Percentiles rank a stretch among this genome's conserved stretches.
Evolutionary conservation across 495 filamentous ascomycete genomes (phyloP).

Genomic region (Penicillium psychrofluorescens): DNA sequence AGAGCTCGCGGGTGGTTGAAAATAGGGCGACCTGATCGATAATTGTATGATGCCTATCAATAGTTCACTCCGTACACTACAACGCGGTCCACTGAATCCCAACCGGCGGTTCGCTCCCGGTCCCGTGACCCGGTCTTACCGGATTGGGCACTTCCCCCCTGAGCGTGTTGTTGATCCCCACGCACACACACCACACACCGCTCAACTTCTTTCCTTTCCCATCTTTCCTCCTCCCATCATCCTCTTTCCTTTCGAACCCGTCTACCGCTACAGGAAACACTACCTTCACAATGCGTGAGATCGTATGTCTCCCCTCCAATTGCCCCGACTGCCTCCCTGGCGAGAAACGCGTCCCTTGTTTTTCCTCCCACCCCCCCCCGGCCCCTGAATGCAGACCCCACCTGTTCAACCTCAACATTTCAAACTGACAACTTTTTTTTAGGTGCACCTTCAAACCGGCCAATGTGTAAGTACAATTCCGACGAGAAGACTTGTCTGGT

Average conservation of each 20-base stretch:
- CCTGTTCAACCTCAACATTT: constrained; percentile 30
- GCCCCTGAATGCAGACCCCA: constrained; percentile 40
- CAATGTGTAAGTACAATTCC: constrained; percentile 70
- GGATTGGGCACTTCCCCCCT: constrained; percentile 17
- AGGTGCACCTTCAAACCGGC: constrained; percentile 98
- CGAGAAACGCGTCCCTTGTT: constrained; percentile 28
- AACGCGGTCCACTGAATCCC: constrained; percentile 1
- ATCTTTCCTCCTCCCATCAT: constrained; percentile 1
- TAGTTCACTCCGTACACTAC: background rate
- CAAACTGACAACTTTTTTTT: constrained; percentile 32
- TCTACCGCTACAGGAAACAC: constrained; percentile 32
- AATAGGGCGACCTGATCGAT: constrained; percentile 16
- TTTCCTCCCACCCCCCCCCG: constrained; percentile 1
- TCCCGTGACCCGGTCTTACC: constrained; percentile 25
- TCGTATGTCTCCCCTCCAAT: constrained; percentile 58
- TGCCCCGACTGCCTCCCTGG: constrained; percentile 2
- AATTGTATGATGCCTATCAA: background rate
- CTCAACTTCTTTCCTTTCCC: constrained; percentile 15
- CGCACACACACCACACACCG: constrained; percentile 30
- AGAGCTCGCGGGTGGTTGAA: constrained; percentile 26
- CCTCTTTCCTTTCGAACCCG: constrained; percentile 14
- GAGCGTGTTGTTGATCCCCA: constrained; percentile 31
- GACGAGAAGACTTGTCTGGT: constrained; percentile 4
- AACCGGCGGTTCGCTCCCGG: constrained; percentile 28
- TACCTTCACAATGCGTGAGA: constrained; percentile 82